A percentile compares a stretch with the other conserved stretches of the same genome.
These are phyloP conservation scores for Ophiostoma australiae DNA, from an alignment of 2,329 filamentous ascomycete species.

Conservation along the genomic window DNA sequence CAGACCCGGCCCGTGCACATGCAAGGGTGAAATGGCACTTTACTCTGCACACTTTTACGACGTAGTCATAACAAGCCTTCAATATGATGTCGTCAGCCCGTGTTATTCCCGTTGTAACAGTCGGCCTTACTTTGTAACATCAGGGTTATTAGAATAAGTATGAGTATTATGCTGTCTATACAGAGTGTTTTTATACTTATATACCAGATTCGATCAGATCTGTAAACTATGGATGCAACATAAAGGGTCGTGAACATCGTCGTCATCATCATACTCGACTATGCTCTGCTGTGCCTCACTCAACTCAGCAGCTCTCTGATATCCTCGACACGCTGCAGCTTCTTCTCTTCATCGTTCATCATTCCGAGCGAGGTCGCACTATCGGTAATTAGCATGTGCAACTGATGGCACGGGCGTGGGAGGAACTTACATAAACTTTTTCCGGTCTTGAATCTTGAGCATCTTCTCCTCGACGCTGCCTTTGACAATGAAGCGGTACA, in stretches of 20 bases:
- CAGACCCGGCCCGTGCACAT: neutral
- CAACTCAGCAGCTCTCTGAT: slow-evolving; percentile 80
- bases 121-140: neutral
- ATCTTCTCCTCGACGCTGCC: slow-evolving; percentile 93
- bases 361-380: slow-evolving; percentile 93
- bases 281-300: neutral
- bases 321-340: slow-evolving; percentile 82
- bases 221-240: slow-evolving; percentile 8
- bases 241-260: neutral
- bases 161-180: neutral
- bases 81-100: neutral
- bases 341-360: slow-evolving; percentile 93
- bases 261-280: neutral
- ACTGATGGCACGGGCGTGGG: neutral
- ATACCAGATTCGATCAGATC: neutral
- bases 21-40: neutral
- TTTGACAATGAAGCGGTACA: slow-evolving; percentile 83
- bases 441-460: slow-evolving; percentile 86
- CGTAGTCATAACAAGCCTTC: neutral
- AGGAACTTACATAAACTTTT: slow-evolving; percentile 78
- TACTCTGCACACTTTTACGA: neutral
- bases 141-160: neutral
- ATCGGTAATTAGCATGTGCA: slow-evolving; percentile 3
- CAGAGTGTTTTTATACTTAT: neutral
- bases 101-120: neutral